phyloP scores from a whole-genome alignment of 1,284 basidiomycete species.

The Trametes polyzona region DNA sequence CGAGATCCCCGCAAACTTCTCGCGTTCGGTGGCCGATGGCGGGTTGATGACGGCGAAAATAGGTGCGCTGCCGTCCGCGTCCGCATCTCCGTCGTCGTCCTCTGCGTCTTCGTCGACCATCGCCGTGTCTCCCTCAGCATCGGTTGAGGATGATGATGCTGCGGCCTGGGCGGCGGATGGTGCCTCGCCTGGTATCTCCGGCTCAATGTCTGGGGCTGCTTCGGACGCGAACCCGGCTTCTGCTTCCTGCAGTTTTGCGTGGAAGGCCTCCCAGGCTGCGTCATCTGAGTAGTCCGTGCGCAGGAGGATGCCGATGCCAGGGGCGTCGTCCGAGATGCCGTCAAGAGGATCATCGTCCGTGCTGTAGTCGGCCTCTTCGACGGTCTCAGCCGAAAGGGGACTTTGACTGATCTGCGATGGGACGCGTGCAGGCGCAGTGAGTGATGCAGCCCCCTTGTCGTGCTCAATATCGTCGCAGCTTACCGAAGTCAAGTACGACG shows the following conservation, averaged over 20 bases:
- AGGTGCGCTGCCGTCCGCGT: conserved; percentile 30
- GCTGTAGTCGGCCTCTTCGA: conserved; percentile 31
- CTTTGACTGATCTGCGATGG: conserved; percentile 23
- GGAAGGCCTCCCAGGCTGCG: conserved; percentile 62
- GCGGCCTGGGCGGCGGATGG: conserved; percentile 19
- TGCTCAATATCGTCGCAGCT: conserved; percentile 6
- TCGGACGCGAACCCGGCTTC: conserved; percentile 50
- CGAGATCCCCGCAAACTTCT: conserved; percentile 52
- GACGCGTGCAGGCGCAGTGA: not conserved
- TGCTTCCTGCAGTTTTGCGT: conserved; percentile 48
- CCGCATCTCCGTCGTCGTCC: conserved; percentile 31
- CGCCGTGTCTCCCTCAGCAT: conserved; percentile 21
- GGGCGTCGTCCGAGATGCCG: conserved; percentile 35
- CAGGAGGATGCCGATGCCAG: conserved; percentile 57
- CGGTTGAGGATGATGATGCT: conserved; percentile 23
- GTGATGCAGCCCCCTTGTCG: not conserved
- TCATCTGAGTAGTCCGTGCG: conserved; percentile 73
- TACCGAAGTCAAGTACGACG: conserved; percentile 25
- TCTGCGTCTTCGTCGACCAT: conserved; percentile 33
- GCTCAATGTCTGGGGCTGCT: conserved; percentile 25
- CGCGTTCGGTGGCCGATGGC: conserved; percentile 39
- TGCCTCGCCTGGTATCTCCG: conserved; percentile 21
- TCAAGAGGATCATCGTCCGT: conserved; percentile 55
- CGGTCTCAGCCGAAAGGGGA: conserved; percentile 11
- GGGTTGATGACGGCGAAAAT: conserved; percentile 61